These are phyloP conservation scores for Penium margaritaceum DNA, from an alignment of 139 green algal genomes.

Conservation along the genomic window DNA sequence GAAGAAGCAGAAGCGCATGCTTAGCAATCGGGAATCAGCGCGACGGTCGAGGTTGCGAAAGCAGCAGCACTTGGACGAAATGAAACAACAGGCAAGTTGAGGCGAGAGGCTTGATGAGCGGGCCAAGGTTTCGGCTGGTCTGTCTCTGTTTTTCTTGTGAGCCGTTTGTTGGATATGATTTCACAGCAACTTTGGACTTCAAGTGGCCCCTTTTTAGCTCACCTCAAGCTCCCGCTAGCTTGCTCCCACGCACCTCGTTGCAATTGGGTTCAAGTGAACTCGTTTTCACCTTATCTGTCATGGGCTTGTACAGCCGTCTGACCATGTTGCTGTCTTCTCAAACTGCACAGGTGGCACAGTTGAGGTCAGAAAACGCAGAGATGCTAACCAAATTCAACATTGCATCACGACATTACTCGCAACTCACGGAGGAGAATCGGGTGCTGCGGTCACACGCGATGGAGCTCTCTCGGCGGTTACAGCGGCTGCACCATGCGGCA, in stretches of 20 bases:
- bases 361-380: constrained; percentile 23
- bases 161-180: no score
- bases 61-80: constrained; percentile 28
- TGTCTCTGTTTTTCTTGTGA: not conserved
- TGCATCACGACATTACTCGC: constrained; percentile 19
- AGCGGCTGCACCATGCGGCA: constrained; percentile 15
- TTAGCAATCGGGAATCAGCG: constrained; percentile 23
- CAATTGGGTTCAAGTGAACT: no score
- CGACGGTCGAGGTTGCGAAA: constrained; percentile 19
- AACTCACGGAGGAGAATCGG: constrained; percentile 28
- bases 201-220: not conserved
- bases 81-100: constrained; percentile 6
- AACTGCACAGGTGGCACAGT: constrained; percentile 11
- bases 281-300: not conserved
- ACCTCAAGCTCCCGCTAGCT: no score
- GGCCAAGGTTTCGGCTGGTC: not conserved
- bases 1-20: constrained; percentile 28
- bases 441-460: constrained; percentile 18
- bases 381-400: constrained; percentile 30
- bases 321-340: not conserved
- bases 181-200: no score
- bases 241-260: no score
- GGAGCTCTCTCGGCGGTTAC: constrained; percentile 18
- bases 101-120: not conserved
- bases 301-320: not conserved